Evolutionary conservation across 1,139 yeast genomes (phyloP).

Genomic region (Lipomyces yarrowii): DNA sequence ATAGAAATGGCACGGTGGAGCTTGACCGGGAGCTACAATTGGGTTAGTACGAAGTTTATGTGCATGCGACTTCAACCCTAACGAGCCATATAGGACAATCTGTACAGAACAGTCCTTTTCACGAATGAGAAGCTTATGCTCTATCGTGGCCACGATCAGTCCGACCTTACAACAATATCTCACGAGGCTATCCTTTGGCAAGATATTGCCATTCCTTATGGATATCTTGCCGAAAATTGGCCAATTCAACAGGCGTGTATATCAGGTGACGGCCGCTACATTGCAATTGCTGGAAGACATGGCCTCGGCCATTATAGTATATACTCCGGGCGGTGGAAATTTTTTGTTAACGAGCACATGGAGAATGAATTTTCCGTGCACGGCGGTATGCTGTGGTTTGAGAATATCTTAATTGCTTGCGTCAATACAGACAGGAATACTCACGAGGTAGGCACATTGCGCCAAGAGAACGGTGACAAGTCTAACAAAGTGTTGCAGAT

Average conservation of each 20-base stretch:
- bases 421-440: slow-evolving; percentile 39
- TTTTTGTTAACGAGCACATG: slow-evolving; percentile 43
- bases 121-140: slow-evolving; percentile 44
- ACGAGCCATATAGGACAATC: slow-evolving; percentile 25
- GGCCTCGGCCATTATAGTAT: slow-evolving; percentile 48
- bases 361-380: slow-evolving; percentile 46
- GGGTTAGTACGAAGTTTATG: slow-evolving; percentile 13
- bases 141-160: slow-evolving; percentile 46
- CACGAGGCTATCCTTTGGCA: slow-evolving; percentile 47
- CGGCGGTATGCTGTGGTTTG: slow-evolving; percentile 50
- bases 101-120: slow-evolving; percentile 42
- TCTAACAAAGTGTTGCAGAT: slow-evolving; percentile 33
- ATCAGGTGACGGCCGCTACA: slow-evolving; percentile 47
- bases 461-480: background rate
- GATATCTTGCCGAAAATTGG: slow-evolving; percentile 47
- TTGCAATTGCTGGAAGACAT: slow-evolving; percentile 48
- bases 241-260: slow-evolving; percentile 45
- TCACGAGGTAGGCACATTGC: slow-evolving; percentile 29
- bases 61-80: background rate
- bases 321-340: slow-evolving; percentile 47
- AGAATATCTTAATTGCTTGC: slow-evolving; percentile 44
- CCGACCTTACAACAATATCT: slow-evolving; percentile 45
- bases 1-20: slow-evolving; percentile 42
- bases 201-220: slow-evolving; percentile 45
- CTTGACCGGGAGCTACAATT: slow-evolving; percentile 39